These are phyloP conservation scores for Phytophthora pinifolia DNA, from an alignment of 352 stramenopile genomes.

Conservation along the genomic window DNA sequence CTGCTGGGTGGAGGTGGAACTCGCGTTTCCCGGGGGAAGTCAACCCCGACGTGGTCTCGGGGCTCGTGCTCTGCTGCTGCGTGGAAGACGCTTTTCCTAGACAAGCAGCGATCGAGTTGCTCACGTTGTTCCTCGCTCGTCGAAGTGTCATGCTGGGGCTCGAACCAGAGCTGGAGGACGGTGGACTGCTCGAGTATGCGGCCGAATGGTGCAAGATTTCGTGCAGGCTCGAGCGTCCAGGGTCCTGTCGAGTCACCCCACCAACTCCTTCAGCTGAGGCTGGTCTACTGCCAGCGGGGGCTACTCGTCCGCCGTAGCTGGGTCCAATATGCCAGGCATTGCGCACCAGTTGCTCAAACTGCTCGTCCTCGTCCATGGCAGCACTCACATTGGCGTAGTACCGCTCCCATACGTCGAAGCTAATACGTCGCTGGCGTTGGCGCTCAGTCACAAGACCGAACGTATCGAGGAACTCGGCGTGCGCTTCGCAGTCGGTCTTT, in stretches of 20 bases:
- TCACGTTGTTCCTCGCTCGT: conserved; percentile 49
- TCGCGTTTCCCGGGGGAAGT: conserved; percentile 23
- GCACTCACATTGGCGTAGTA: conserved; percentile 92
- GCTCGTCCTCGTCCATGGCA: conserved; percentile 90
- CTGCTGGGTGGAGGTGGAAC: conserved; percentile 39
- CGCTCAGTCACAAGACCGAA: conserved; percentile 58
- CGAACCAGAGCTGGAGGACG: conserved; percentile 5
- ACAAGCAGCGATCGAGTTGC: conserved; percentile 53
- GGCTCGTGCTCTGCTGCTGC: conserved; percentile 1
- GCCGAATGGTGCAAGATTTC: conserved; percentile 62
- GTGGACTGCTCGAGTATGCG: conserved; percentile 7
- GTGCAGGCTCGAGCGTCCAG: conserved; percentile 42
- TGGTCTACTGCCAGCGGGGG: not conserved
- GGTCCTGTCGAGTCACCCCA: conserved; percentile 14
- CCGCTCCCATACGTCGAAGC: conserved; percentile 62
- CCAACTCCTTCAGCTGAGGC: conserved; percentile 19
- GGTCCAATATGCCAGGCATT: conserved; percentile 78
- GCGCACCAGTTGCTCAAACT: conserved; percentile 93
- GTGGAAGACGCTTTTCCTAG: conserved; percentile 27
- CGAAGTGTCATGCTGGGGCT: conserved; percentile 30
- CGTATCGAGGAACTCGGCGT: conserved; percentile 82
- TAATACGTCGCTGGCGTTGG: conserved; percentile 56
- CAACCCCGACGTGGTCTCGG: conserved; percentile 9
- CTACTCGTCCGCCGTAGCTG: conserved; percentile 29
- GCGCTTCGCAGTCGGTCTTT: conserved; percentile 76